Conservation (phyloP, 441 rosid species). For the Raphanus hybrid region DNA sequence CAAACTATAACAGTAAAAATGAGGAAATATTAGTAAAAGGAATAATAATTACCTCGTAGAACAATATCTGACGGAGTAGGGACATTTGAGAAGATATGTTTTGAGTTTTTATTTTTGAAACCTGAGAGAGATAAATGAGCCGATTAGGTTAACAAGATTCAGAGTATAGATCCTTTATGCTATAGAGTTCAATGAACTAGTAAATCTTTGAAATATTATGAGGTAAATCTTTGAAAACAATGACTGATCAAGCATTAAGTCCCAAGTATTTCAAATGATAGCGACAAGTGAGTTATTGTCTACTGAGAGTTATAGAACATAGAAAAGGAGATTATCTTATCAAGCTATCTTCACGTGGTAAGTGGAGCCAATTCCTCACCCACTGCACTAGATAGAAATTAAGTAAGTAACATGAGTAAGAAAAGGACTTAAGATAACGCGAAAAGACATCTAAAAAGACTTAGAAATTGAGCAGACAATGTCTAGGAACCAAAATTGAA, state of each 20-base stretch:
- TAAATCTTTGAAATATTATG: slow-evolving; percentile 16
- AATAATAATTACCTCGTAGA: slow-evolving; percentile 44
- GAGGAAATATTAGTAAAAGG: slow-evolving; percentile 27
- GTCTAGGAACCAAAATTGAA: slow-evolving; percentile 22
- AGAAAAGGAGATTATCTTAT: slow-evolving; percentile 21
- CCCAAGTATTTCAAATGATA: slow-evolving; percentile 36
- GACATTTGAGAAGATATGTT: slow-evolving; percentile 26
- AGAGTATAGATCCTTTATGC: slow-evolving; percentile 25
- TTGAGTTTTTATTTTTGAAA: slow-evolving; percentile 22
- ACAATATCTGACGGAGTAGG: slow-evolving; percentile 33
- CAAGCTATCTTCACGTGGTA: slow-evolving; percentile 43
- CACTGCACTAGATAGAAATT: slow-evolving; percentile 44
- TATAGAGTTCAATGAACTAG: slow-evolving; percentile 36
- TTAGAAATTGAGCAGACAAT: slow-evolving; percentile 35
- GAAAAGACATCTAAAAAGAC: slow-evolving; percentile 42
- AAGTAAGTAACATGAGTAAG: slow-evolving; percentile 38
- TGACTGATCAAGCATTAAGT: slow-evolving; percentile 32
- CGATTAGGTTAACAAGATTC: slow-evolving; percentile 25
- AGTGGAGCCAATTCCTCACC: slow-evolving; percentile 45
- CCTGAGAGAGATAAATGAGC: not conserved
- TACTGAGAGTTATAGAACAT: slow-evolving; percentile 31
- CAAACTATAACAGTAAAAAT: slow-evolving; percentile 29
- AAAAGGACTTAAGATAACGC: slow-evolving; percentile 40
- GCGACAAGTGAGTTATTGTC: slow-evolving; percentile 31
- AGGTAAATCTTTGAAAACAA: slow-evolving; percentile 33